phyloP scores from a whole-genome alignment of 2,329 filamentous ascomycete species.

The Diaporthe sp. region DNA sequence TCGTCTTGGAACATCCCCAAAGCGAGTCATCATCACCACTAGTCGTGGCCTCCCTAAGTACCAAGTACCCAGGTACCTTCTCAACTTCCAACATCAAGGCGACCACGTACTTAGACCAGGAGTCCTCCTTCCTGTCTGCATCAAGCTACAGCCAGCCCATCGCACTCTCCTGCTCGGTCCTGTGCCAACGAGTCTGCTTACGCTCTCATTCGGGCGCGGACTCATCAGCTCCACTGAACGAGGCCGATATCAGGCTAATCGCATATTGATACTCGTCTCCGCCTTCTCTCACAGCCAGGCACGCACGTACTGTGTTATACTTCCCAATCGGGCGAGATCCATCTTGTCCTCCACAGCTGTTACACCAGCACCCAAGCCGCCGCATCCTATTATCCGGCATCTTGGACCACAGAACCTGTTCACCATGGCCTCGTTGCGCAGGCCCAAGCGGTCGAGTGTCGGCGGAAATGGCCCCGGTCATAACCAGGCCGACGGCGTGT shows the following conservation, averaged over 20 bases:
- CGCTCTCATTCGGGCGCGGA: constrained; percentile 7
- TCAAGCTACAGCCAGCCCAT: not conserved
- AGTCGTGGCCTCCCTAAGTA: constrained; percentile 17
- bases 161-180: not conserved
- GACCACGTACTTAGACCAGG: not conserved
- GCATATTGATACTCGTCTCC: not conserved
- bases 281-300: constrained; percentile 5
- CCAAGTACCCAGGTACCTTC: constrained; percentile 8
- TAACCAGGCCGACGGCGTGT: constrained; percentile 37
- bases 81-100: constrained; percentile 7
- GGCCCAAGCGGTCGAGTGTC: constrained; percentile 34
- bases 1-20: not conserved
- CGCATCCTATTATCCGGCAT: constrained; percentile 37
- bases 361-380: not conserved
- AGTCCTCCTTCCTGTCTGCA: not conserved
- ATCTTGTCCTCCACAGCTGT: constrained; percentile 20
- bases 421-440: constrained; percentile 45
- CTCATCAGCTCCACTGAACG: constrained; percentile 5
- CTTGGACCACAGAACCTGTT: not conserved
- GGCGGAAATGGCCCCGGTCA: constrained; percentile 11
- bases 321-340: constrained; percentile 24
- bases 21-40: not conserved
- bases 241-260: constrained; percentile 28
- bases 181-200: not conserved
- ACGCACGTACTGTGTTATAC: constrained; percentile 29